Evolutionary conservation across 2,329 filamentous ascomycete species (phyloP), one percentile per base, ranked within the genome.

Genomic region (Xylaria sp.): DNA sequence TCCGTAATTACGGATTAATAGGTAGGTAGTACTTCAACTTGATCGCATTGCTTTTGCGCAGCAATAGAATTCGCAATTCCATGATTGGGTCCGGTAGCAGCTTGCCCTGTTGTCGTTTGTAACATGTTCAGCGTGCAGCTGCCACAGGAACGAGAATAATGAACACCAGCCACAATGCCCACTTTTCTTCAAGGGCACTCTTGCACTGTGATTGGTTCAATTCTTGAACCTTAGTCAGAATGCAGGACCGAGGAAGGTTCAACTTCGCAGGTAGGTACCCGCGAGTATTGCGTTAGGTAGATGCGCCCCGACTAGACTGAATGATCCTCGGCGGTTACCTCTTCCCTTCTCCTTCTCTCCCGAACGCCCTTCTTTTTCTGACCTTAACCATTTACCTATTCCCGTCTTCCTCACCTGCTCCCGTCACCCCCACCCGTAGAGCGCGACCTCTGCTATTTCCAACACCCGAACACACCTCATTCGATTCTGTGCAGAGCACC

Each of bases 301-400:
- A 5, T 30, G 23, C 23, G 23, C 23, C 23, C 23, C 23, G 23
- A 30, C 23, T 30, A 30, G 23, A 30, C 23, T 30, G 23, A 30
- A 30, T 30, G 23, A 30, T 30, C 23, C 23, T 5, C 23, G 23
- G 23, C 23, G 23, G 23, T 30, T 30, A 30, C 23, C 59, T 51
- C 55, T 53, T 59, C 59, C 64, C 62, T 58, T 60, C 64, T 63
- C 64, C 57, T 57, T 50, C 56, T 59, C 58, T 59, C 58, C 55
- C 60, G 49, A 18, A 55, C 42, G 47, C 48, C 39, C 46, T 11
- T 37, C 57, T 34, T 4, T 58, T 52, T 52, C 44, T 52, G 55
- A 49, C 61, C 57, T 54, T 63, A 56, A 61, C 61, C 60, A 61
- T 49, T 57, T 53, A 50, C 44, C 53, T 30, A 59, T 53, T 58